Conservation (phyloP, 1,139 yeast species). For the Candida pseudoviswanathii region DNA sequence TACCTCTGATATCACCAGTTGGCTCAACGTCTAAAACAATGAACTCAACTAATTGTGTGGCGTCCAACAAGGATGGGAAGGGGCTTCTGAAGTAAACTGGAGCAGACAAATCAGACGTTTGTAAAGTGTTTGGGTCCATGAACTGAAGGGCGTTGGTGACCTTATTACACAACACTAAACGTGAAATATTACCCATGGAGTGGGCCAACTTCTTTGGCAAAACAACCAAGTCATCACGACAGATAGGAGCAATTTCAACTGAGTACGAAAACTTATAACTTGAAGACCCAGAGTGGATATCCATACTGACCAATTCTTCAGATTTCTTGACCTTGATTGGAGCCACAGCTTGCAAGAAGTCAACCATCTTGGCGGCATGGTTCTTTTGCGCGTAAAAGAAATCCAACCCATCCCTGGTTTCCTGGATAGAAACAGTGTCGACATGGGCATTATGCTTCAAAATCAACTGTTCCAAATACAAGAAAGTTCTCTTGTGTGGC, state of each 20-base stretch:
- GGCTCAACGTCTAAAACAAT: slow-evolving; percentile 93
- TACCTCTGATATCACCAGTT: slow-evolving; percentile 81
- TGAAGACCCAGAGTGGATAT: slow-evolving; percentile 88
- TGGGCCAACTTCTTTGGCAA: slow-evolving; percentile 85
- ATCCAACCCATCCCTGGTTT: slow-evolving; percentile 92
- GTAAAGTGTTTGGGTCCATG: slow-evolving; percentile 80
- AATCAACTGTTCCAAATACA: slow-evolving; percentile 92
- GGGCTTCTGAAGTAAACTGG: slow-evolving; percentile 87
- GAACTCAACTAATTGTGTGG: slow-evolving; percentile 81
- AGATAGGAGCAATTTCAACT: slow-evolving; percentile 94
- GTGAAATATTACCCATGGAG: slow-evolving; percentile 80
- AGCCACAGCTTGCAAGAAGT: slow-evolving; percentile 80
- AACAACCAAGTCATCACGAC: slow-evolving; percentile 94
- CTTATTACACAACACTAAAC: slow-evolving; percentile 83
- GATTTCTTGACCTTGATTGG: slow-evolving; percentile 88
- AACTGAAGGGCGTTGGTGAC: slow-evolving; percentile 82
- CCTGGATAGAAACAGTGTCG: slow-evolving; percentile 92
- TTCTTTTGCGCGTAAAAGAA: slow-evolving; percentile 87
- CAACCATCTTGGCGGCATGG: slow-evolving; percentile 93
- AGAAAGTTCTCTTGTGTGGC: slow-evolving; percentile 92
- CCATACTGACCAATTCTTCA: slow-evolving; percentile 89
- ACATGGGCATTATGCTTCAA: slow-evolving; percentile 92
- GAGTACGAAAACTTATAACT: slow-evolving; percentile 90
- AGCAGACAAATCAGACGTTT: slow-evolving; percentile 76
- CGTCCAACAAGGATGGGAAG: slow-evolving; percentile 76